A percentile compares a stretch with the other conserved stretches of the same genome.
These are phyloP conservation scores for Corymbia maculata DNA, from an alignment of 345 rosid genomes.

Conservation along the genomic window DNA sequence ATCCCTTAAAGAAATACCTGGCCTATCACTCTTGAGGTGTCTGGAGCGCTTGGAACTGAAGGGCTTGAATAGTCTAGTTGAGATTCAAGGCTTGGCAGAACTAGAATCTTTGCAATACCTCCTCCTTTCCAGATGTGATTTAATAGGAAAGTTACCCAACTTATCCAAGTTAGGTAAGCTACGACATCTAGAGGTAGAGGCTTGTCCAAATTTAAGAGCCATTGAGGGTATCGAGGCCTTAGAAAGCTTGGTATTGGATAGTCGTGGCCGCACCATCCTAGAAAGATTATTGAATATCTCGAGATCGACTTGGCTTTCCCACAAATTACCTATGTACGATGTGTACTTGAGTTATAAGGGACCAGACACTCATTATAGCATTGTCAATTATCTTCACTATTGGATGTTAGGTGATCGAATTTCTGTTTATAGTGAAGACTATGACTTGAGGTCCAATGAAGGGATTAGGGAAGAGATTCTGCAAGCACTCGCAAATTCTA, in stretches of 20 bases:
- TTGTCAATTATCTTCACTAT: not conserved
- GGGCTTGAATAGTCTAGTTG: not conserved
- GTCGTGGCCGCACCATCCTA: not conserved
- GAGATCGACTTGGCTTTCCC: not conserved
- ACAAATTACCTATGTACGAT: not conserved
- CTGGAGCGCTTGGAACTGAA: not conserved
- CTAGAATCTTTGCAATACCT: not conserved
- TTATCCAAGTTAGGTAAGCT: not conserved
- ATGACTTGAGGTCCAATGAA: not conserved
- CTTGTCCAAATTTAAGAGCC: not conserved
- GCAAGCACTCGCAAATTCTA: not conserved
- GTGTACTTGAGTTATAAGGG: not conserved
- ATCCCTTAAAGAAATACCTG: not conserved
- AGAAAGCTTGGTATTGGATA: not conserved
- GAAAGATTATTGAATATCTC: not conserved
- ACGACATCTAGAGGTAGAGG: not conserved
- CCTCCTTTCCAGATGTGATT: not conserved
- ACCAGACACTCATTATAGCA: not conserved
- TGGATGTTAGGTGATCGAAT: not conserved
- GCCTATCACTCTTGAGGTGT: not conserved
- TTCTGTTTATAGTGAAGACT: not conserved
- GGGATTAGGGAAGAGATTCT: not conserved
- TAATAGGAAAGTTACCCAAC: not conserved
- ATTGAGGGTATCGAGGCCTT: not conserved
- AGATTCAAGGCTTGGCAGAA: not conserved